Evolutionary conservation across 2,329 filamentous ascomycete genomes (phyloP).

Genomic region (Microsporum canis): DNA sequence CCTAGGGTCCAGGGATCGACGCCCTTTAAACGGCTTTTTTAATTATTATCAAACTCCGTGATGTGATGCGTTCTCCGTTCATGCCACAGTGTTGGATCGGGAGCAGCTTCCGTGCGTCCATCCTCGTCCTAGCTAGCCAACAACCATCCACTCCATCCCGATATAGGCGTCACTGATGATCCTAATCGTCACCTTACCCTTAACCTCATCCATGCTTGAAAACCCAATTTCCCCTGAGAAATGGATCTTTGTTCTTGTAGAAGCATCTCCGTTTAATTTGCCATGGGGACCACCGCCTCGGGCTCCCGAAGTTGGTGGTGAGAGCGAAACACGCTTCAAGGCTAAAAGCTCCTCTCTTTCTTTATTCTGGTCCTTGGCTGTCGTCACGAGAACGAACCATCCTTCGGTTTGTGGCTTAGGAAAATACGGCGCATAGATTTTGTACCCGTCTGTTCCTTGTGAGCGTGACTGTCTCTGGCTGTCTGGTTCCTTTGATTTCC

Average conservation of each 20-base stretch:
- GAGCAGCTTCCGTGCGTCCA: not conserved
- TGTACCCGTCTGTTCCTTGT: constrained; percentile 46
- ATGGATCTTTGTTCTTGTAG: constrained; percentile 12
- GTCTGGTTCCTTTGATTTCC: constrained; percentile 6
- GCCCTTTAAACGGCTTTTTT: not conserved
- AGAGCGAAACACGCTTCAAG: constrained; percentile 77
- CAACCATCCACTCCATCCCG: constrained; percentile 53
- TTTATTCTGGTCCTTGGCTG: constrained; percentile 17
- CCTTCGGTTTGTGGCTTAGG: constrained; percentile 92
- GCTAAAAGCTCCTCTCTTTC: constrained; percentile 64
- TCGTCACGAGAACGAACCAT: constrained; percentile 71
- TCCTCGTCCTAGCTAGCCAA: not conserved
- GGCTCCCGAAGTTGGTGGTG: constrained; percentile 19
- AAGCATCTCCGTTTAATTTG: constrained; percentile 10
- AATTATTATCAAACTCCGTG: constrained; percentile 1
- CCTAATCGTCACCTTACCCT: constrained; percentile 43
- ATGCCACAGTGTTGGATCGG: constrained; percentile 1
- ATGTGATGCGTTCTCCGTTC: not conserved
- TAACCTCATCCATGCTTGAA: constrained; percentile 8
- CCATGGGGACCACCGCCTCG: constrained; percentile 16
- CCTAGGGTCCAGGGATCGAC: not conserved
- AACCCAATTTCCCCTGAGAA: constrained; percentile 5
- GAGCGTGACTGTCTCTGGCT: constrained; percentile 29
- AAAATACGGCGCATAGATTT: constrained; percentile 78
- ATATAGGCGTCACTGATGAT: constrained; percentile 83